Evolutionary conservation across 306 rosid species (phyloP).

Genomic region (Cucurbita pepo): DNA sequence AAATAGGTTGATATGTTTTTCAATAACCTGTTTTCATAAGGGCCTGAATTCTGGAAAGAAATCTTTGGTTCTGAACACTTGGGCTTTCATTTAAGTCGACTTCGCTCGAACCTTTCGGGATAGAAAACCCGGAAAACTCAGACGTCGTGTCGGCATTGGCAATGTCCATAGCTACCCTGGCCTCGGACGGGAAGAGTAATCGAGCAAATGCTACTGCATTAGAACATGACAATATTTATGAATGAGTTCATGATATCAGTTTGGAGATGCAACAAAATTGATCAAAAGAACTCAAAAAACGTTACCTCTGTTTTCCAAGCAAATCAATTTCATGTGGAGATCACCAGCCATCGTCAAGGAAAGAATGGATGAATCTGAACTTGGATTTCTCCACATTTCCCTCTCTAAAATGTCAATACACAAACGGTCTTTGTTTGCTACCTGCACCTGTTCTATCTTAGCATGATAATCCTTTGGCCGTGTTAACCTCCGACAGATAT

Average conservation of each 20-base stretch:
- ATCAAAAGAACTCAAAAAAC: background rate
- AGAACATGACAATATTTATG: background rate
- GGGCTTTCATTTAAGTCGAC: slow-evolving; percentile 42
- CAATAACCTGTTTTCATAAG: slow-evolving; percentile 31
- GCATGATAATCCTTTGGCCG: slow-evolving; percentile 35
- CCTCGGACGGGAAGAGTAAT: slow-evolving; percentile 31
- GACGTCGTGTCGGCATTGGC: slow-evolving; percentile 27
- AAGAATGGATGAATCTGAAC: slow-evolving; percentile 12
- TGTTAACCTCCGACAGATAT: slow-evolving; percentile 33
- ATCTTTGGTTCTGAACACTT: slow-evolving; percentile 23
- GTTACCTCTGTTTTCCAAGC: slow-evolving; percentile 41
- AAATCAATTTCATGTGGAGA: slow-evolving; percentile 26
- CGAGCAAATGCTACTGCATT: slow-evolving; percentile 38
- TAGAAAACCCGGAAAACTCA: slow-evolving; percentile 10
- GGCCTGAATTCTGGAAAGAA: slow-evolving; percentile 27
- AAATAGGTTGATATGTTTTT: background rate
- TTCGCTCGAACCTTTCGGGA: slow-evolving; percentile 24
- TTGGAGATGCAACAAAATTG: background rate
- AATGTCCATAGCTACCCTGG: slow-evolving; percentile 30
- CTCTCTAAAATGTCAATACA: slow-evolving; percentile 39
- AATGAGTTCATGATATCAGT: background rate
- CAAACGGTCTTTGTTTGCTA: slow-evolving; percentile 26
- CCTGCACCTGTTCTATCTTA: slow-evolving; percentile 25
- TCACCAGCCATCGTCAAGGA: slow-evolving; percentile 27
- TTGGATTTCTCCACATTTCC: slow-evolving; percentile 30